Evolutionary conservation across 352 stramenopile genomes (phyloP).

Genomic region (Pythium rishiriense): DNA sequence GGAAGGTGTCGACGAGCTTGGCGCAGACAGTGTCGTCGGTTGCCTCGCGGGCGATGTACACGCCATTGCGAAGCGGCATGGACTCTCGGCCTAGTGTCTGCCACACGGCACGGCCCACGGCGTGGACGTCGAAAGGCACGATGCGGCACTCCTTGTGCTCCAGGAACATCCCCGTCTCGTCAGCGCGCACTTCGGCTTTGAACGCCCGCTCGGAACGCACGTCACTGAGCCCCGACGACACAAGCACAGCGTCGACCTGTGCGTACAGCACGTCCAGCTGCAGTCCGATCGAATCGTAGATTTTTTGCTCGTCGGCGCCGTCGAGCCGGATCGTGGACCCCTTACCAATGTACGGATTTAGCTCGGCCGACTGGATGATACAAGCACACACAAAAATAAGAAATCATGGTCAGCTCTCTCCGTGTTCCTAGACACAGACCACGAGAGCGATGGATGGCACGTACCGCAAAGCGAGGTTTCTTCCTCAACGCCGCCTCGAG

Average conservation of each 20-base stretch:
- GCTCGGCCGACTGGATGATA: slow-evolving; percentile 10
- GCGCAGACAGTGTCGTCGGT: slow-evolving; percentile 39
- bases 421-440: background rate
- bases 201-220: slow-evolving; percentile 25
- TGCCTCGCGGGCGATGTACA: slow-evolving; percentile 35
- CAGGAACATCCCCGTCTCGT: slow-evolving; percentile 38
- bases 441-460: background rate
- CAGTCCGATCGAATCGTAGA: slow-evolving; percentile 26
- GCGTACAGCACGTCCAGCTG: slow-evolving; percentile 40
- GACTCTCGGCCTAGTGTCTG: slow-evolving; percentile 18
- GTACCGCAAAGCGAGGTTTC: slow-evolving; percentile 24
- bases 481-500: slow-evolving; percentile 28
- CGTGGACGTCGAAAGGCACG: slow-evolving; percentile 34
- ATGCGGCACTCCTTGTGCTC: slow-evolving; percentile 36
- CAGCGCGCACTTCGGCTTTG: slow-evolving; percentile 31
- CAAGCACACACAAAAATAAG: slow-evolving; percentile 6
- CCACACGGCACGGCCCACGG: slow-evolving; percentile 42
- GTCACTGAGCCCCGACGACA: slow-evolving; percentile 18
- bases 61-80: slow-evolving; percentile 39
- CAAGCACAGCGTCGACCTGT: slow-evolving; percentile 38
- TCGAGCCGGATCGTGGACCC: slow-evolving; percentile 24
- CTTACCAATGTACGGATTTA: slow-evolving; percentile 25
- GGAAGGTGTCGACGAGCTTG: slow-evolving; percentile 46
- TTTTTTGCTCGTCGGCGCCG: slow-evolving; percentile 15
- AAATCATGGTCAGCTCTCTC: background rate